Evolutionary conservation across 1,284 basidiomycete genomes (phyloP).

Genomic region (Blastosporella zonata): DNA sequence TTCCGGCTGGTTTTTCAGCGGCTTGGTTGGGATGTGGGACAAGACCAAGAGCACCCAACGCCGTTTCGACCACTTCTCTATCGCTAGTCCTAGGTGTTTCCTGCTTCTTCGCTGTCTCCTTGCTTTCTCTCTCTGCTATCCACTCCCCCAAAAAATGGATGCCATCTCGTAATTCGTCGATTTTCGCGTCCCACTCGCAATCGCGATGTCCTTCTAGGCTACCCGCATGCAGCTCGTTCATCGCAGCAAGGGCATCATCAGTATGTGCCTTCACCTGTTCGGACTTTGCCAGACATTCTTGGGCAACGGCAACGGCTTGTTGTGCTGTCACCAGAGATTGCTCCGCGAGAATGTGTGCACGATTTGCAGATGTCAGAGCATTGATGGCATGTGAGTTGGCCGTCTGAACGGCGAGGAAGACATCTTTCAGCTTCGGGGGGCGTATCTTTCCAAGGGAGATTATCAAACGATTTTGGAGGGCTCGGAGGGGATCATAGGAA

Average conservation of each 20-base stretch:
- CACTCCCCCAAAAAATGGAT: slow-evolving; percentile 23
- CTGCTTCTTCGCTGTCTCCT: slow-evolving; percentile 13
- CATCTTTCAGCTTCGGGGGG: slow-evolving; percentile 16
- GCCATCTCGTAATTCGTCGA: slow-evolving; percentile 22
- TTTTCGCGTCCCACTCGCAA: slow-evolving; percentile 17
- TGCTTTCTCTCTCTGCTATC: slow-evolving; percentile 23
- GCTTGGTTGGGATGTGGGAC: background rate
- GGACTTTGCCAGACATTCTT: slow-evolving; percentile 21
- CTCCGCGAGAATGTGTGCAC: slow-evolving; percentile 21
- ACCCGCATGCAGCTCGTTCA: slow-evolving; percentile 17
- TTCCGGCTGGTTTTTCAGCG: background rate
- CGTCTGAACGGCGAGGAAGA: slow-evolving; percentile 19
- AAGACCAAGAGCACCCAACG: background rate
- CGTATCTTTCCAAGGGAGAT: slow-evolving; percentile 17
- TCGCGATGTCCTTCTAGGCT: slow-evolving; percentile 2
- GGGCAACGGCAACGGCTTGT: slow-evolving; percentile 20
- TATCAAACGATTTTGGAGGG: slow-evolving; percentile 20
- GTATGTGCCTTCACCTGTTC: slow-evolving; percentile 22
- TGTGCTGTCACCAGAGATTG: slow-evolving; percentile 22
- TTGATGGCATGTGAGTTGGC: slow-evolving; percentile 18
- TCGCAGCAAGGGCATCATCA: slow-evolving; percentile 20
- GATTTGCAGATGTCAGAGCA: slow-evolving; percentile 16
- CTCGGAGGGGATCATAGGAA: slow-evolving; percentile 15
- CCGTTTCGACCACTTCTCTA: background rate
- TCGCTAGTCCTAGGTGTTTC: background rate